A percentile compares a stretch with the other conserved stretches of the same genome.
phyloP scores from a whole-genome alignment of 116 monocot species.

The Cymodocea nodosa region DNA sequence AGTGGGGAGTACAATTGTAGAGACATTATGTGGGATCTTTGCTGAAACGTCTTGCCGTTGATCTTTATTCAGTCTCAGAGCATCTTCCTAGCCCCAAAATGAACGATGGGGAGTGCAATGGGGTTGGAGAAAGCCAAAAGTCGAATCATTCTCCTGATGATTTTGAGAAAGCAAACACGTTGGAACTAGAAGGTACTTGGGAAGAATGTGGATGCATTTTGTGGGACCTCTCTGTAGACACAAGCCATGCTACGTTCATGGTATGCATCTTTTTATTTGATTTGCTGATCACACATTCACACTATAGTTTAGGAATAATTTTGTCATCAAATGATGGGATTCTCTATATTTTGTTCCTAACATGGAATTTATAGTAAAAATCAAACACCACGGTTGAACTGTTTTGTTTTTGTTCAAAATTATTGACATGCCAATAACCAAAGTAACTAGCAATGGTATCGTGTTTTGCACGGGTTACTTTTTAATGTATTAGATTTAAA shows the following conservation, averaged over 20 bases:
- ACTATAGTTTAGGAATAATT: background rate
- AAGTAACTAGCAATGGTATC: too few species aligned
- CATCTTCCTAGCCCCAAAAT: conserved; percentile 1
- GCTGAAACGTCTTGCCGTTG: background rate
- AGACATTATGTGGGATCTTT: conserved; percentile 1
- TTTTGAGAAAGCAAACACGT: background rate
- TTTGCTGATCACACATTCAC: background rate
- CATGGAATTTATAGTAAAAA: too few species aligned
- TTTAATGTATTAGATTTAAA: too few species aligned
- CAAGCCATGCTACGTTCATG: conserved; percentile 18
- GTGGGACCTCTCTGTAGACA: conserved; percentile 19
- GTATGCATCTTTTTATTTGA: background rate
- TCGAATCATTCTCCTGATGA: background rate
- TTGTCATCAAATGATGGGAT: too few species aligned
- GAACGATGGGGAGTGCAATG: background rate
- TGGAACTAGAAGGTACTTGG: conserved; percentile 10
- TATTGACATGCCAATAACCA: too few species aligned
- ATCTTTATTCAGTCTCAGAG: background rate
- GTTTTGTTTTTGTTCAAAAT: too few species aligned
- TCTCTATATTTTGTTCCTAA: too few species aligned
- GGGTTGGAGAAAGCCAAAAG: background rate
- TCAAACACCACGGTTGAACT: too few species aligned
- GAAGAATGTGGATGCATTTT: conserved; percentile 25
- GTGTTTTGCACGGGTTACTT: too few species aligned
- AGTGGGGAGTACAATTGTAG: background rate